Conservation (phyloP, 208 protist genomes). For the Acanthamoeba culbertsoni region DNA sequence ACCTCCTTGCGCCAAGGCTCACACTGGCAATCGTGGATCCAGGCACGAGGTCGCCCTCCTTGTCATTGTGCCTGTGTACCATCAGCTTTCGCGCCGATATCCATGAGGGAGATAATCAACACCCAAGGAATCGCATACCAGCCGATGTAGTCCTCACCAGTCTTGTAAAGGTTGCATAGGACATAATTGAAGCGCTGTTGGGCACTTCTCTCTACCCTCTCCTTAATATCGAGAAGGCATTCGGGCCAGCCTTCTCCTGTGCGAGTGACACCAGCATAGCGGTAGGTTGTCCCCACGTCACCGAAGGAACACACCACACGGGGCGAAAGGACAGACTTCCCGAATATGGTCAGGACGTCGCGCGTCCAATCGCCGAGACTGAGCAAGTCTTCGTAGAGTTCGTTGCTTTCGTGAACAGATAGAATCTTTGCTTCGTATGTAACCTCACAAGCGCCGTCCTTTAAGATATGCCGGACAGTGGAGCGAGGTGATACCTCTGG, state of each 20-base stretch:
- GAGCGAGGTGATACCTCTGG: too few species aligned
- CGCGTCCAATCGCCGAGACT: background rate
- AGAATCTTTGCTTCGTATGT: background rate
- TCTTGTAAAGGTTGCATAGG: conserved; percentile 11
- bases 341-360: background rate
- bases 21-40: background rate
- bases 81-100: too few species aligned
- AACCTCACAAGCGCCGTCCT: too few species aligned
- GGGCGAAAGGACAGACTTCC: background rate
- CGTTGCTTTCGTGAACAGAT: background rate
- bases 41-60: background rate
- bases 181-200: background rate
- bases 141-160: conserved; percentile 38
- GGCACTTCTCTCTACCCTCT: background rate
- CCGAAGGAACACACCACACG: background rate
- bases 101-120: background rate
- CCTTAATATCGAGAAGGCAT: background rate
- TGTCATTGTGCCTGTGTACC: conserved; percentile 4
- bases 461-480: too few species aligned
- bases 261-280: background rate
- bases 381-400: background rate
- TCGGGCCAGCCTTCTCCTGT: background rate
- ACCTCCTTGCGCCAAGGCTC: background rate
- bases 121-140: background rate
- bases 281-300: background rate